Evolutionary conservation across 306 rosid species (phyloP), one percentile per base, ranked within the genome.

Genomic region (Delonix regia): DNA sequence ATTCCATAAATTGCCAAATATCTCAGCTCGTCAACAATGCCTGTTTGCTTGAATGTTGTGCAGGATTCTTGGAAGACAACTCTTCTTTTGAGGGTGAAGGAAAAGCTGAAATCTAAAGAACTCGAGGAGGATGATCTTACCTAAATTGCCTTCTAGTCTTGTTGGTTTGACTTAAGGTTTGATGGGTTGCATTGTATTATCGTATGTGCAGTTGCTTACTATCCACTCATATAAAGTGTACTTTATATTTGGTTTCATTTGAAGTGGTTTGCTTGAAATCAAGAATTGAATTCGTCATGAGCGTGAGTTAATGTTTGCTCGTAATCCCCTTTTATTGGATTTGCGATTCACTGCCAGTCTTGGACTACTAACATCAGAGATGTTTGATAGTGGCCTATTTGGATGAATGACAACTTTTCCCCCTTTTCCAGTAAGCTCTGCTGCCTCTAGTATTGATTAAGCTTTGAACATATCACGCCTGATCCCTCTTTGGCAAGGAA

Each of bases 121-220:
- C 88, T 91, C 13, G 99, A 95, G 88, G 99, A 96, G 74, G 99
- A 95, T 70, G 99, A 96, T 81, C 99, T 96, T 61, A 96, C 99
- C 75, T 96, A 73, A 90, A 69, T 19, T 68, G 69, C 55, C 42
- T 45, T 47, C 10, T 63, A 60, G 59, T 81, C 47, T 70, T 25
- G 62, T 73, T 21, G 47, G 44, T 62, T 78, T 78, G 48, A 53
- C 69, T 78, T 78, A 67, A 71, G 61, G 82, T 80, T 66, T 74
- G 83, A 77, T 78, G 86, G 71, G 84, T 69, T 83, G 69, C 66
- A 27, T 66, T 81, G 88, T 57, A 56, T 78, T 75, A n/a, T 63
- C 45, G 9, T 63, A 38, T 82, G 80, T 82, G 76, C 53, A 60
- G 78, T 83, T 81, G 36, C 81, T 78, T 65, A 47, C 52, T 69